A percentile compares a stretch with the other conserved stretches of the same genome.
Evolutionary conservation across 192 early-diverging fungal species (phyloP).

Genomic region (Podila clonocystis): DNA sequence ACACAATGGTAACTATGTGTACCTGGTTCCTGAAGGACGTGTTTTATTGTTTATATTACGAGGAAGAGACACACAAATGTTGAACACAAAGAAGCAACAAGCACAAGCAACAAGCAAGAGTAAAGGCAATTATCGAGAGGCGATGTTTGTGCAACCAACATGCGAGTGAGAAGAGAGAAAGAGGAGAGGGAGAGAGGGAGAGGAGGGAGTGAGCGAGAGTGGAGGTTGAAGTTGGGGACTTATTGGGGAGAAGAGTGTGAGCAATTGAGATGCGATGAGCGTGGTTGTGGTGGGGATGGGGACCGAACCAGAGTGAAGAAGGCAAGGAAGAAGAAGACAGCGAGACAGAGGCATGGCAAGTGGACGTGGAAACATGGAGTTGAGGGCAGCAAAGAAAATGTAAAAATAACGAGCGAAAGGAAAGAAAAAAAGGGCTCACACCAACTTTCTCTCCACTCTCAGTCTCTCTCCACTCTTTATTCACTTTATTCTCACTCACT

Average conservation of each 20-base stretch:
- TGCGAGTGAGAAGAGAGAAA: background rate
- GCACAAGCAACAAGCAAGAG: background rate
- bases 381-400: too few species aligned
- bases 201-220: background rate
- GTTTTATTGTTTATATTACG: too few species aligned
- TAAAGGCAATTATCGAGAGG: background rate
- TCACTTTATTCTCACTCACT: background rate
- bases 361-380: too few species aligned
- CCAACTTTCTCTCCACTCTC: background rate
- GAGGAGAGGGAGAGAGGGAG: background rate
- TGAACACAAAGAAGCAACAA: too few species aligned
- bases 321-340: background rate
- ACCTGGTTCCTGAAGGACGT: too few species aligned
- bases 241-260: background rate
- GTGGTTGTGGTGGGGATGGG: background rate
- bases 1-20: too few species aligned
- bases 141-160: background rate
- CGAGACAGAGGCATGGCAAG: too few species aligned
- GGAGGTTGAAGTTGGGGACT: too few species aligned
- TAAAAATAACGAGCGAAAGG: background rate
- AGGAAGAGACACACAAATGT: too few species aligned
- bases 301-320: too few species aligned
- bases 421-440: slow-evolving; percentile 2
- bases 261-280: background rate
- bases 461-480: background rate